phyloP scores from a whole-genome alignment of 768 basidiomycete species.

The Phlebiopsis flavidoalba region DNA sequence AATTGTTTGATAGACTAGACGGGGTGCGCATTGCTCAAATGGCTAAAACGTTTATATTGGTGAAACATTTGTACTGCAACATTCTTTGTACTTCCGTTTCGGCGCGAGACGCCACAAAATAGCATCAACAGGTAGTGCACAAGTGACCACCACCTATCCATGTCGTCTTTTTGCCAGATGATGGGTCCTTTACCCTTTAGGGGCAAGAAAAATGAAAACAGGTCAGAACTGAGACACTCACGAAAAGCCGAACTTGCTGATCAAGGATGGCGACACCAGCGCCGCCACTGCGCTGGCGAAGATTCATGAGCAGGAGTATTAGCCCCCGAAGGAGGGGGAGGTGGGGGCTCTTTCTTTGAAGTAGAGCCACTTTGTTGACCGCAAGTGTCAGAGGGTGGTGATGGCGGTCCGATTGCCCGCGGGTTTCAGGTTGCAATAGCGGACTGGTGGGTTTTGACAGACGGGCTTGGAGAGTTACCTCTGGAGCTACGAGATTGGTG shows the following conservation, averaged over 20 bases:
- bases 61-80: no score
- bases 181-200: no score
- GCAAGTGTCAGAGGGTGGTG: neutral
- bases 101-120: no score
- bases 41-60: no score
- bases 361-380: neutral
- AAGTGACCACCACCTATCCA: no score
- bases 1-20: neutral
- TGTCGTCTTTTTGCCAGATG: no score
- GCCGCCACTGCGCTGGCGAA: neutral
- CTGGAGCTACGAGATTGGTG: slow-evolving; percentile 45
- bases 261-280: slow-evolving; percentile 37
- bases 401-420: neutral
- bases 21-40: no score
- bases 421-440: slow-evolving; percentile 47
- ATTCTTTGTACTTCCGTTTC: no score
- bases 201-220: no score
- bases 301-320: neutral
- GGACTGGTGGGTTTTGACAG: slow-evolving; percentile 43
- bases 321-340: slow-evolving; percentile 1
- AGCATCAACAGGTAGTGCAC: no score
- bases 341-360: slow-evolving; percentile 13
- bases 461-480: slow-evolving; percentile 29
- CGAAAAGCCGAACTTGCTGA: slow-evolving; percentile 43
- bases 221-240: slow-evolving; percentile 29